Base-by-base conservation (phyloP, 257 asterid genomes). In the Nicotiana benthamiana region DNA sequence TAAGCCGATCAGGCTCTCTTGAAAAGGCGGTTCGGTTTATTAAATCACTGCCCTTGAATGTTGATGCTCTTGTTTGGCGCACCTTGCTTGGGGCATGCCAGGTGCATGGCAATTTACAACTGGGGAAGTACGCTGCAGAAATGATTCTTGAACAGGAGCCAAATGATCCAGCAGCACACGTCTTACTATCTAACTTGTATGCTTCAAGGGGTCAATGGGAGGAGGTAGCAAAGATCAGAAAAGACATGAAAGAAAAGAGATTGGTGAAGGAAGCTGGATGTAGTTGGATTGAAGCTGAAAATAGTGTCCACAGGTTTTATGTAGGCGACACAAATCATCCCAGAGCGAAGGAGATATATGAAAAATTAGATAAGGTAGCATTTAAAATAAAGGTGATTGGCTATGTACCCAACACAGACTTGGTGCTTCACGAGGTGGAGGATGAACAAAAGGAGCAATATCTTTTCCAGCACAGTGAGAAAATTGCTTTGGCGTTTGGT, bases 261-360 rank as follows among this genome's bases (percentile, higher is more conserved):
- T 28, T 95, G 90, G 89, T 89, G 63, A 95, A 93, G 87, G 98
- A 95, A 87, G 97, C 97, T 0, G 98, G 99, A 1, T 93, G 92
- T 82, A 95, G 99, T 88, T 95, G 99, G 99, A 88, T 95, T 13
- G 99, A 95, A 86, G 77, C 87, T n/a, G 97, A 80, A 17, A 89
- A 87, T 56, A 86, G 52, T n/a, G 94, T 95, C 46, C 97, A 95
- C 83, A 92, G 87, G 86, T 95, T 95, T 82, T 90, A 92, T 27
- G 99, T 91, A 0, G 99, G 97, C 46, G 98, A 95, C 65, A 85
- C 95, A 0, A 90, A 87, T 36, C 99, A 95, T 85, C 93, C 98
- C 0, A 83, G 79, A 81, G 94, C 98, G 3, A 81, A 28, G 83
- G 89, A 89, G 79, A 95, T 95, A 22, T 92, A 93, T 28, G 83